Evolutionary conservation across 495 filamentous ascomycete species (phyloP).

Genomic region (Penicillium mononematosum): DNA sequence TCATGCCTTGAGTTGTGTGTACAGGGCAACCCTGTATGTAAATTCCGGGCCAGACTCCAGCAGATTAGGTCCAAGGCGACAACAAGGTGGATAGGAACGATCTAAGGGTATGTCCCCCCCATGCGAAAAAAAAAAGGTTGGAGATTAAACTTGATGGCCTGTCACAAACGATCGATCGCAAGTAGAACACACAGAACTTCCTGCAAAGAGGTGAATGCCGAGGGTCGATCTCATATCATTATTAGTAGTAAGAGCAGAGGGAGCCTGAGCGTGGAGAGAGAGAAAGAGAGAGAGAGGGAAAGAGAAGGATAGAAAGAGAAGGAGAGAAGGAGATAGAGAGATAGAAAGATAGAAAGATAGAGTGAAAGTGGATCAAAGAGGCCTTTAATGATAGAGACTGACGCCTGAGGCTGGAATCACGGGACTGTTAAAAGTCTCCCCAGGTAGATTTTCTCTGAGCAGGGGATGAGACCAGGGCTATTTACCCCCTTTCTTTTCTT

Average conservation of each 20-base stretch:
- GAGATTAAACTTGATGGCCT: background rate
- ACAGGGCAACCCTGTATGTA: slow-evolving; percentile 1
- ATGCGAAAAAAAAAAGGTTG: background rate
- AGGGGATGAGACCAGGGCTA: background rate
- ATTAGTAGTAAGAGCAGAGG: background rate
- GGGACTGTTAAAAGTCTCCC: slow-evolving; percentile 16
- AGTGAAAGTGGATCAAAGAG: slow-evolving; percentile 12
- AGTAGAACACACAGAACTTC: slow-evolving; percentile 7
- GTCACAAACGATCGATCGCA: background rate
- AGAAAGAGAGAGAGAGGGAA: background rate
- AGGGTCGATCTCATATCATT: slow-evolving; percentile 14
- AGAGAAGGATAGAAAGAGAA: background rate
- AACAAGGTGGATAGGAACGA: background rate
- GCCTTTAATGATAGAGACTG: slow-evolving; percentile 12
- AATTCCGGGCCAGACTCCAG: background rate
- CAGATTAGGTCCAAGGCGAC: background rate
- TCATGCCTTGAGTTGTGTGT: slow-evolving; percentile 8
- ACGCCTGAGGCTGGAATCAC: slow-evolving; percentile 13
- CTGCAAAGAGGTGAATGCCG: background rate
- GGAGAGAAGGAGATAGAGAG: background rate
- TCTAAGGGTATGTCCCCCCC: no score
- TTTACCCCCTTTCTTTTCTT: background rate
- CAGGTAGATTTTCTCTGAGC: background rate
- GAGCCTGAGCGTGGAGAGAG: background rate
- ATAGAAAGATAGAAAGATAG: background rate